Evolutionary conservation across 73 alveolate species (phyloP).

Genomic region (Durusdinium trenchii): DNA sequence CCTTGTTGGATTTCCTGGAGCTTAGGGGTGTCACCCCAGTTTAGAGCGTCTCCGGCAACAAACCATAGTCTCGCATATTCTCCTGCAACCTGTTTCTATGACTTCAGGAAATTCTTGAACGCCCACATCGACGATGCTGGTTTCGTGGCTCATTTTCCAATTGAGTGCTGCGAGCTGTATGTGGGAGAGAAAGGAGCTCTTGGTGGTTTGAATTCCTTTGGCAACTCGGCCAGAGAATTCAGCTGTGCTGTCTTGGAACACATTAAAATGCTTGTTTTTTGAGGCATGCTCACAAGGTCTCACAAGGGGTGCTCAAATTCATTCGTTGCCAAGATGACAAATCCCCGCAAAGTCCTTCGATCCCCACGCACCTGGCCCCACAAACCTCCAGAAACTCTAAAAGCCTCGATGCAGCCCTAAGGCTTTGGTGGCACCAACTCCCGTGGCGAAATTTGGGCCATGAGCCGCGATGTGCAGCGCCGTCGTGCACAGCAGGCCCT

Average conservation of each 20-base stretch:
- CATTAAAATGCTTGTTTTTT: neutral
- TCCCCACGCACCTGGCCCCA: no score
- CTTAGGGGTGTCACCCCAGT: no score
- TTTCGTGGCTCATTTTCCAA: constrained; percentile 29
- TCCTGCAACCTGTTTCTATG: no score
- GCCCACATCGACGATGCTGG: constrained; percentile 66
- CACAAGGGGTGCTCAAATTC: no score
- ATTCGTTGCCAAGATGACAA: no score
- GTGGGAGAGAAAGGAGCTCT: constrained; percentile 62
- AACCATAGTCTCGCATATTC: no score
- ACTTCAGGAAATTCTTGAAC: constrained; percentile 26
- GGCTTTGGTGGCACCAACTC: constrained; percentile 75
- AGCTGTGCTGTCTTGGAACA: neutral
- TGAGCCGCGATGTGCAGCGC: constrained; percentile 9
- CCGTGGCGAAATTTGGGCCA: constrained; percentile 73
- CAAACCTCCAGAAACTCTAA: no score
- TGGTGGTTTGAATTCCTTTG: constrained; percentile 53
- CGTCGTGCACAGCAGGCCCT: constrained; percentile 17
- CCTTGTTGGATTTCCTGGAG: no score
- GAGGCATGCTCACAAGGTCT: neutral
- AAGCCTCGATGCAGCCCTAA: neutral
- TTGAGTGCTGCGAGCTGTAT: neutral
- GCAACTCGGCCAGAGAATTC: neutral
- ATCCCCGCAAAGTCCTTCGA: no score
- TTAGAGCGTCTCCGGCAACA: no score